A percentile compares a stretch with the other conserved stretches of the same genome.
These are phyloP conservation scores for Ascochyta koolunga DNA, from an alignment of 2,329 filamentous ascomycete species.

Conservation along the genomic window DNA sequence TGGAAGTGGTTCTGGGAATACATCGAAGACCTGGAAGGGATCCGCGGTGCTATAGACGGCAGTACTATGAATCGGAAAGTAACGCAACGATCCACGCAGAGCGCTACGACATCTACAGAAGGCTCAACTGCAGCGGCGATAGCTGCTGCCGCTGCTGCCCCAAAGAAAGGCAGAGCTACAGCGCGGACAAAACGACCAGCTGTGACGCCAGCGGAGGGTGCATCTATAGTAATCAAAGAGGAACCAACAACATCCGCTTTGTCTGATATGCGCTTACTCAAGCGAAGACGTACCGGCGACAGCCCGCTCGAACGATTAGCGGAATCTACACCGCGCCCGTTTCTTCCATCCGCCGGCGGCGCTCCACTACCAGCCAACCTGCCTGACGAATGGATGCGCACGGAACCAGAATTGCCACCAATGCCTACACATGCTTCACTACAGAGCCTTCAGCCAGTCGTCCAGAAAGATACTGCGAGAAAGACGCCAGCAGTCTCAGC, in stretches of 20 bases:
- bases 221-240: background rate
- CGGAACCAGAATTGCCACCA: background rate
- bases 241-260: background rate
- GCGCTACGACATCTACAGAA: background rate
- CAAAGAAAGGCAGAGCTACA: constrained; percentile 9
- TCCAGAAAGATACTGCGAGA: background rate
- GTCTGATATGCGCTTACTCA: constrained; percentile 7
- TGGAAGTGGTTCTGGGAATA: constrained; percentile 45
- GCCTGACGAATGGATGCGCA: background rate
- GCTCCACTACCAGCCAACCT: background rate
- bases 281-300: constrained; percentile 25
- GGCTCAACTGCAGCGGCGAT: constrained; percentile 1
- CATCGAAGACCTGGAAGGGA: constrained; percentile 34
- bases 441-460: background rate
- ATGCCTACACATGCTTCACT: background rate
- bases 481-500: background rate
- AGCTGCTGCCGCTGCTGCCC: constrained; percentile 9
- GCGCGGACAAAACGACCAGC: constrained; percentile 5
- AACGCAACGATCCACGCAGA: background rate
- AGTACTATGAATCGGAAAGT: constrained; percentile 21
- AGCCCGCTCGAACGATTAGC: background rate
- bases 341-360: background rate
- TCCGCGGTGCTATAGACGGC: constrained; percentile 33
- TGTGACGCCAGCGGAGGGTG: background rate
- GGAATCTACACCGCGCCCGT: background rate